Conservation (phyloP, 1,284 basidiomycete genomes). For the Malassezia slooffiae region DNA sequence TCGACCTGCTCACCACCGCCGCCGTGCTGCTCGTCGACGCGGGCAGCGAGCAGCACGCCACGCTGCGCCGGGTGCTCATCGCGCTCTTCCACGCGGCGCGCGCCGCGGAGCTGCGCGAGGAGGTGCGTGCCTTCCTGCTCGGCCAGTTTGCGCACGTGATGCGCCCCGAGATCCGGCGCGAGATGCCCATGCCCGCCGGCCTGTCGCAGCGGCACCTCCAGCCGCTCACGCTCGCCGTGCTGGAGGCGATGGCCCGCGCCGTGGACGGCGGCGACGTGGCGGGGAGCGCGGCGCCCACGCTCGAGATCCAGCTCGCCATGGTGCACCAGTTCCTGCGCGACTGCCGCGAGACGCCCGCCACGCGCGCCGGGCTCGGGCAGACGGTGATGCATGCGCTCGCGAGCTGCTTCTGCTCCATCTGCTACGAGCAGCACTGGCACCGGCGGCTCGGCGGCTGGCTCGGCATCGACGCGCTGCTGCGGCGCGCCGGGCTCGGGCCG, state of each 20-base stretch:
- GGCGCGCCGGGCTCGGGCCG: constrained; percentile 53
- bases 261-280: constrained; percentile 45
- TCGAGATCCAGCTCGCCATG: constrained; percentile 31
- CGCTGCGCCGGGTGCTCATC: constrained; percentile 58
- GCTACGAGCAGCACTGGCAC: constrained; percentile 45
- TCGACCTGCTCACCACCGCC: constrained; percentile 63
- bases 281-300: constrained; percentile 44
- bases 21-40: constrained; percentile 41
- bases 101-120: constrained; percentile 58
- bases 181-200: constrained; percentile 48
- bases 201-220: constrained; percentile 53
- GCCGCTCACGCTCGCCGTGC: constrained; percentile 49
- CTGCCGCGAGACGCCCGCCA: constrained; percentile 28
- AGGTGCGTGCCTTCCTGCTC: constrained; percentile 60
- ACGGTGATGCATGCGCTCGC: constrained; percentile 42
- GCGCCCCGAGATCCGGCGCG: constrained; percentile 47
- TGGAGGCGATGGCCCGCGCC: constrained; percentile 37
- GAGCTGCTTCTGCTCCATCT: constrained; percentile 40
- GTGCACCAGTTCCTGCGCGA: constrained; percentile 28
- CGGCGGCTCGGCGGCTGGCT: constrained; percentile 46
- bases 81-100: constrained; percentile 70
- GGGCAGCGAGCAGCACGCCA: constrained; percentile 57
- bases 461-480: constrained; percentile 39
- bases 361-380: constrained; percentile 30
- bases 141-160: constrained; percentile 63